Evolutionary conservation across 2,329 filamentous ascomycete species (phyloP).

Genomic region (Beauveria bassiana): DNA sequence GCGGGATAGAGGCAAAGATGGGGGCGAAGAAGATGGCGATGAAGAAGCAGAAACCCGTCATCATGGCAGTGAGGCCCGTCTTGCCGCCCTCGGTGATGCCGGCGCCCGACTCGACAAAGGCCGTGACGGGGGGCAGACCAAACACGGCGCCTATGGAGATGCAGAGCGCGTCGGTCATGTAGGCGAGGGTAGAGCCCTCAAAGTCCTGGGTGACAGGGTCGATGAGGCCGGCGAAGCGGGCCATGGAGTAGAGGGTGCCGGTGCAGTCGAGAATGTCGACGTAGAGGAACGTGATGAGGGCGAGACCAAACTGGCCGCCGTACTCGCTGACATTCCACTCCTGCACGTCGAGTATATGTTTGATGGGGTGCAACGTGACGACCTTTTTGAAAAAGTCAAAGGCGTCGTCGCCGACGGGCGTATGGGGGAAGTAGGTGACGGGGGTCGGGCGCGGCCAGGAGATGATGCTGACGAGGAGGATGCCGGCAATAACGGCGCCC

Average conservation of each 20-base stretch:
- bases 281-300: slow-evolving; percentile 82
- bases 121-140: slow-evolving; percentile 73
- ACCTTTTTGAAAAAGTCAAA: slow-evolving; percentile 89
- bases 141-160: slow-evolving; percentile 76
- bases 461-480: slow-evolving; percentile 76
- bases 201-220: slow-evolving; percentile 81
- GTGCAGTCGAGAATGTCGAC: slow-evolving; percentile 86
- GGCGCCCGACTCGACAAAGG: slow-evolving; percentile 83
- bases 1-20: slow-evolving; percentile 82
- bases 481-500: slow-evolving; percentile 77
- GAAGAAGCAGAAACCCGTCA: slow-evolving; percentile 76
- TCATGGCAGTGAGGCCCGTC: slow-evolving; percentile 75
- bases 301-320: slow-evolving; percentile 70
- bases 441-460: slow-evolving; percentile 74
- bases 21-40: slow-evolving; percentile 83
- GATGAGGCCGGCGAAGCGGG: slow-evolving; percentile 71
- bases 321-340: slow-evolving; percentile 64
- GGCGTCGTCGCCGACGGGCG: slow-evolving; percentile 54
- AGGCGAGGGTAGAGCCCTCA: slow-evolving; percentile 75
- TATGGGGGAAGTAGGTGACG: slow-evolving; percentile 77
- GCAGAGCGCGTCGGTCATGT: slow-evolving; percentile 70
- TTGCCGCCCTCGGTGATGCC: slow-evolving; percentile 83
- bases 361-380: slow-evolving; percentile 74
- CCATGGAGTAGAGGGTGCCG: slow-evolving; percentile 84
- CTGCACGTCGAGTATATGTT: slow-evolving; percentile 60